These are phyloP conservation scores for Capsicum chinense DNA, from an alignment of 257 asterid species.

Conservation along the genomic window DNA sequence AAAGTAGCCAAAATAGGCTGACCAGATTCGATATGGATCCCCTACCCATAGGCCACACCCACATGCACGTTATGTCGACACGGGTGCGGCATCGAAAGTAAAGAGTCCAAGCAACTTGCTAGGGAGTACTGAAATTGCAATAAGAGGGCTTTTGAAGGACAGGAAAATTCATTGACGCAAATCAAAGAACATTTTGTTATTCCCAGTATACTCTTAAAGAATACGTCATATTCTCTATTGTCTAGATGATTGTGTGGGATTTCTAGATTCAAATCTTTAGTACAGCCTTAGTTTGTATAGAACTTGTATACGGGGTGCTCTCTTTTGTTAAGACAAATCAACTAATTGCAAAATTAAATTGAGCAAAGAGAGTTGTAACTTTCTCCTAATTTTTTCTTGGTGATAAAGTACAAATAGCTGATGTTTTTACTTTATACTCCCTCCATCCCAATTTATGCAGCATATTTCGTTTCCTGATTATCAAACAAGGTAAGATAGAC, in stretches of 20 bases:
- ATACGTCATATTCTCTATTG: neutral
- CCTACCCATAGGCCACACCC: neutral
- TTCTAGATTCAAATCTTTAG: conserved; percentile 1
- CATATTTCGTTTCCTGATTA: no score
- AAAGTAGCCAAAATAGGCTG: neutral
- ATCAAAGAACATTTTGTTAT: neutral
- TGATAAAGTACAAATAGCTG: neutral
- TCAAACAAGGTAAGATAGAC: no score
- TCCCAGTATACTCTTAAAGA: neutral
- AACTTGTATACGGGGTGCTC: neutral
- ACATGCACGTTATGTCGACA: neutral
- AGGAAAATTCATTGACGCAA: neutral
- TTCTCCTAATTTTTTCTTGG: neutral
- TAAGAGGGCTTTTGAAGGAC: neutral
- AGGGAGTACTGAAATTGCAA: neutral
- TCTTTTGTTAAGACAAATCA: conserved; percentile 3
- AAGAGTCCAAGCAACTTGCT: neutral
- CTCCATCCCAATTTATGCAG: no score
- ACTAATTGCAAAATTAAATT: neutral
- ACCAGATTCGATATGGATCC: neutral
- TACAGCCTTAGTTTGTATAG: neutral
- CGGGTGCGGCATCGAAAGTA: neutral
- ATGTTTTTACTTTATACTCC: neutral
- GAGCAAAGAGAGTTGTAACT: neutral
- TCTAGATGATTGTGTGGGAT: neutral